phyloP scores from a whole-genome alignment of 352 stramenopile species.

The Aphanomyces stellatus region DNA sequence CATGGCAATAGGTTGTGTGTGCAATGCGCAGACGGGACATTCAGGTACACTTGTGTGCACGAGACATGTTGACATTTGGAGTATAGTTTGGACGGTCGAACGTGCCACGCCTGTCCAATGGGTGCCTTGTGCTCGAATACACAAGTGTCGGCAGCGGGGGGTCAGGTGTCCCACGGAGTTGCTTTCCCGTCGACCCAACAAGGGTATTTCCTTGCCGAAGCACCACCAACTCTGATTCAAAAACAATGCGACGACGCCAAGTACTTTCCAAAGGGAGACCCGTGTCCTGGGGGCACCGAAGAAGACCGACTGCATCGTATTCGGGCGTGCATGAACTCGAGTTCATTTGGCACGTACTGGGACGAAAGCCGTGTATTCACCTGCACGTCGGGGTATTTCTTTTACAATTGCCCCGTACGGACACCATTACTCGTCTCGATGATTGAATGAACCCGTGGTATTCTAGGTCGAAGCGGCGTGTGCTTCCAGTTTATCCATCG shows the following conservation, averaged over 20 bases:
- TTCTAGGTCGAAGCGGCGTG: slow-evolving; percentile 20
- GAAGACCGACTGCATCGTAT: slow-evolving; percentile 31
- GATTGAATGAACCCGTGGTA: slow-evolving; percentile 27
- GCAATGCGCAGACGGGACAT: slow-evolving; percentile 48
- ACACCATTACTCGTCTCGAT: neutral
- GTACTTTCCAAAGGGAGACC: slow-evolving; percentile 37
- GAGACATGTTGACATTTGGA: neutral
- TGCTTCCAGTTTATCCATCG: slow-evolving; percentile 3
- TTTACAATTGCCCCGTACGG: slow-evolving; percentile 54
- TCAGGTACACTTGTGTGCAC: slow-evolving; percentile 32
- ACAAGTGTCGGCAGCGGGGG: slow-evolving; percentile 25
- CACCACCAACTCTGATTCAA: slow-evolving; percentile 31
- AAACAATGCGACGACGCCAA: slow-evolving; percentile 32
- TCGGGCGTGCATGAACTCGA: slow-evolving; percentile 30
- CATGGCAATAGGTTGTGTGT: slow-evolving; percentile 43
- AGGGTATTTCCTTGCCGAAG: slow-evolving; percentile 41
- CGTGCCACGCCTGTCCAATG: slow-evolving; percentile 49
- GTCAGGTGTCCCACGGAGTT: slow-evolving; percentile 27
- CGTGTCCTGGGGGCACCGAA: slow-evolving; percentile 28
- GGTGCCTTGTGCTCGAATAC: slow-evolving; percentile 39
- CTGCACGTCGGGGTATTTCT: slow-evolving; percentile 47
- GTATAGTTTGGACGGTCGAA: slow-evolving; percentile 48
- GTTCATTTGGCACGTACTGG: slow-evolving; percentile 44
- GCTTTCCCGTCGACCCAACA: slow-evolving; percentile 30
- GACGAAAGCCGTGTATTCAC: slow-evolving; percentile 46